A percentile compares a stretch with the other conserved stretches of the same genome.
Evolutionary conservation across 2,329 filamentous ascomycete genomes (phyloP).

Genomic region (Hypoxylon sp.): DNA sequence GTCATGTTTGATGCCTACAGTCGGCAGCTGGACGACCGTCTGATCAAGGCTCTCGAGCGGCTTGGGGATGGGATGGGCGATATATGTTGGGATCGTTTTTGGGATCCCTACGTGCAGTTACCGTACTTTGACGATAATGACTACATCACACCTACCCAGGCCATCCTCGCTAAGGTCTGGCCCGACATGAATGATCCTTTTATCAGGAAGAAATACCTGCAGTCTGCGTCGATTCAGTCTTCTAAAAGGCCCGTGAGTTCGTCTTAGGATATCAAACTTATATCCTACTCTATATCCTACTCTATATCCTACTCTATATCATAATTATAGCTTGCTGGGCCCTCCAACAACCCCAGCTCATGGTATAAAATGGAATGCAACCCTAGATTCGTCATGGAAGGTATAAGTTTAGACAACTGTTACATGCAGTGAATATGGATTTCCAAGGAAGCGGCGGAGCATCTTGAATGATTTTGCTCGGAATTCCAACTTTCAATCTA

Average conservation of each 20-base stretch:
- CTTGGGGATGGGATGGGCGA: neutral
- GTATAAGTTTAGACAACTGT: no score
- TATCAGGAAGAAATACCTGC: constrained; percentile 43
- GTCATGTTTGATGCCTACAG: constrained; percentile 44
- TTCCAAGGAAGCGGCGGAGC: neutral
- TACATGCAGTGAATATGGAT: neutral
- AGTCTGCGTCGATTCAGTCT: constrained; percentile 44
- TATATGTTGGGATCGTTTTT: constrained; percentile 48
- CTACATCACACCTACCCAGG: constrained; percentile 5
- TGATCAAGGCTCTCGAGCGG: constrained; percentile 16
- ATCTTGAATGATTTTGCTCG: constrained; percentile 3
- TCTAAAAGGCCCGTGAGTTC: constrained; percentile 41
- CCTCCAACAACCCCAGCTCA: neutral
- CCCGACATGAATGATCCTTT: constrained; percentile 45
- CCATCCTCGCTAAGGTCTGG: constrained; percentile 43
- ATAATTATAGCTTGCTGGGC: neutral
- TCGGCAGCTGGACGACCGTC: constrained; percentile 28
- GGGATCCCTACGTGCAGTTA: constrained; percentile 45
- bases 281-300: no score
- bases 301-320: no score
- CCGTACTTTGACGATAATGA: constrained; percentile 26
- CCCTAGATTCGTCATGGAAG: no score
- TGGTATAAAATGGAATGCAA: neutral
- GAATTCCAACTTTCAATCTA: constrained; percentile 10
- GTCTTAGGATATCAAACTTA: neutral